Percentiles rank a stretch among this genome's conserved stretches.
These are phyloP conservation scores for Piper betle DNA, from an alignment of 164 flowering plant genomes.

Conservation along the genomic window DNA sequence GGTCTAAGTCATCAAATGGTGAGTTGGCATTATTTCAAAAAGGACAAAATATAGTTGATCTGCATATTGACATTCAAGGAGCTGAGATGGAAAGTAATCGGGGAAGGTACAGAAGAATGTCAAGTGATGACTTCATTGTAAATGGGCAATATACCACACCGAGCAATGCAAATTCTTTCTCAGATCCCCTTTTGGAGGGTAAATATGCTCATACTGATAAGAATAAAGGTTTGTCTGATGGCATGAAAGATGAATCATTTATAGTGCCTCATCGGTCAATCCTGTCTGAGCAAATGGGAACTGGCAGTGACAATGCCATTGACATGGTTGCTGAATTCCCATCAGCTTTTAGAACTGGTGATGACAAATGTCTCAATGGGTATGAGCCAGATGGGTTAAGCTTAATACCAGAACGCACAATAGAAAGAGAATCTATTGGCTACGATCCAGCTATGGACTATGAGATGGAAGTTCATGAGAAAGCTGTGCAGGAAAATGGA, in stretches of 20 bases:
- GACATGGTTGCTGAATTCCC: constrained; percentile 65
- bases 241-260: constrained; percentile 62
- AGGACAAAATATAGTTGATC: constrained; percentile 17
- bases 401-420: constrained; percentile 67
- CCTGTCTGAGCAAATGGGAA: constrained; percentile 29
- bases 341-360: constrained; percentile 21
- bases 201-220: constrained; percentile 22
- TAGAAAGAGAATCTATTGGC: constrained; percentile 30
- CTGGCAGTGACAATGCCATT: constrained; percentile 31
- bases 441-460: constrained; percentile 78
- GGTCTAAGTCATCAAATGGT: constrained; percentile 27
- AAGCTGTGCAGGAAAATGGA: constrained; percentile 12
- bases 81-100: constrained; percentile 38
- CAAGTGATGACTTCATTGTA: constrained; percentile 50
- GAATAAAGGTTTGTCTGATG: constrained; percentile 23
- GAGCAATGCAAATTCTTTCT: constrained; percentile 15
- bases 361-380: constrained; percentile 20
- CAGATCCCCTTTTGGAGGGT: constrained; percentile 38
- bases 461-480: constrained; percentile 43
- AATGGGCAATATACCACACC: constrained; percentile 24
- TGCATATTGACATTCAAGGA: constrained; percentile 24
- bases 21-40: constrained; percentile 22
- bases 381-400: constrained; percentile 76
- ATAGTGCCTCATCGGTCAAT: constrained; percentile 51
- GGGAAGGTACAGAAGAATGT: constrained; percentile 26